These are phyloP conservation scores for Cnidoscolus chayamansa DNA, from an alignment of 441 rosid genomes.

Conservation along the genomic window DNA sequence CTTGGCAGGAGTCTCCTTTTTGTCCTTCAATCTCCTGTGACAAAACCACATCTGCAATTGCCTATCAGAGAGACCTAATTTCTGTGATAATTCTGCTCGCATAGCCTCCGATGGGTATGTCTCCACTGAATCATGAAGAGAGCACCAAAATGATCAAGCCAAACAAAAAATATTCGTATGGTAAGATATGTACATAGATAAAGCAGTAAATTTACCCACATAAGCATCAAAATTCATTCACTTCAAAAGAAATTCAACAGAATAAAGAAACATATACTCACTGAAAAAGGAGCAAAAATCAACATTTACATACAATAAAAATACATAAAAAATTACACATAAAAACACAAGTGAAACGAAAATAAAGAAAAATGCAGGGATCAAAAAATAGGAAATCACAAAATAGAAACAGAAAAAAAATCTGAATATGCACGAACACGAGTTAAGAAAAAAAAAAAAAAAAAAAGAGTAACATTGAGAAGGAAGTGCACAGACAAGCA, in stretches of 20 bases:
- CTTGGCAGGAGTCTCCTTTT: conserved; percentile 48
- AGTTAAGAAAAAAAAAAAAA: background rate
- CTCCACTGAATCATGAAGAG: conserved; percentile 49
- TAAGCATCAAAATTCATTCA: background rate
- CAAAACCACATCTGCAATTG: conserved; percentile 99
- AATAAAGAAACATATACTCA: background rate
- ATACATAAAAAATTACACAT: background rate
- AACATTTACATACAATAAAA: background rate
- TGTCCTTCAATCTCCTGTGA: conserved; percentile 92
- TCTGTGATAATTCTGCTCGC: conserved; percentile 72
- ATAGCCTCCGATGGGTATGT: conserved; percentile 85
- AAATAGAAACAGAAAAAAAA: background rate
- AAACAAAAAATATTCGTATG: conserved; percentile 4
- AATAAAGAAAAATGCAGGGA: background rate
- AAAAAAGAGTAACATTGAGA: background rate
- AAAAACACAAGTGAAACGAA: background rate
- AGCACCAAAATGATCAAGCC: conserved; percentile 19
- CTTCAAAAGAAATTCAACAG: background rate
- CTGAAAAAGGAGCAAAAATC: background rate
- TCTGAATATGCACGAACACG: conserved; percentile 2
- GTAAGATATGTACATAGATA: conserved; percentile 2
- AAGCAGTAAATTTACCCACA: background rate
- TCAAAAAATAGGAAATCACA: background rate
- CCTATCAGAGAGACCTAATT: conserved; percentile 86
- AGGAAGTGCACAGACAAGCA: conserved; percentile 45